A percentile compares a stretch with the other conserved stretches of the same genome.
Evolutionary conservation across 352 stramenopile genomes (phyloP).

Genomic region (Phytopythium ostracodes): DNA sequence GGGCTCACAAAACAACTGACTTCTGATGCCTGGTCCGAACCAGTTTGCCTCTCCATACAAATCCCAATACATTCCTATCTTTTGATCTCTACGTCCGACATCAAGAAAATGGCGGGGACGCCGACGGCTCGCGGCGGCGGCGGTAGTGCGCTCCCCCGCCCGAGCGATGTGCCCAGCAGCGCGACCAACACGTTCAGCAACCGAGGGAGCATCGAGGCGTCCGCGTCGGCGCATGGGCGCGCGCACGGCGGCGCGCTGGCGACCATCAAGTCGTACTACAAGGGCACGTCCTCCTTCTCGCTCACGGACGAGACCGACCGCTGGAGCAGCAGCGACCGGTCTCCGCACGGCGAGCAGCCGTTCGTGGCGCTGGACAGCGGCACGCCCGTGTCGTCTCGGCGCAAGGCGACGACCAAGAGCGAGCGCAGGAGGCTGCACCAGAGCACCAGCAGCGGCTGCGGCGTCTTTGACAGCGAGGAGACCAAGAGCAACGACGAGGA

Average conservation of each 20-base stretch:
- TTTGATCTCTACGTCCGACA: neutral
- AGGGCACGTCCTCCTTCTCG: constrained; percentile 10
- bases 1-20: neutral
- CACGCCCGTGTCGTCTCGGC: neutral
- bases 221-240: neutral
- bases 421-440: neutral
- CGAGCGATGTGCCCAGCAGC: neutral
- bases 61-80: neutral
- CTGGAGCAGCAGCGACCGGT: constrained; percentile 9
- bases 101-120: neutral
- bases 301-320: constrained; percentile 10
- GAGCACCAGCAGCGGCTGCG: neutral
- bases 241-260: constrained; percentile 4
- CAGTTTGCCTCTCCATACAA: neutral
- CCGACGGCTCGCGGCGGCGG: neutral
- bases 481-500: constrained; percentile 3
- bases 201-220: constrained; percentile 1
- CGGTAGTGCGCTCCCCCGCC: neutral
- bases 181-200: neutral
- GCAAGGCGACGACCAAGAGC: neutral
- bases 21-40: neutral
- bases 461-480: neutral
- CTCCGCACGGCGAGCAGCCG: constrained; percentile 1
- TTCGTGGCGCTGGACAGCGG: constrained; percentile 2
- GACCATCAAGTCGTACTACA: constrained; percentile 12